Conservation (phyloP, 768 basidiomycete genomes). For the Termitomyces bulborhizus region DNA sequence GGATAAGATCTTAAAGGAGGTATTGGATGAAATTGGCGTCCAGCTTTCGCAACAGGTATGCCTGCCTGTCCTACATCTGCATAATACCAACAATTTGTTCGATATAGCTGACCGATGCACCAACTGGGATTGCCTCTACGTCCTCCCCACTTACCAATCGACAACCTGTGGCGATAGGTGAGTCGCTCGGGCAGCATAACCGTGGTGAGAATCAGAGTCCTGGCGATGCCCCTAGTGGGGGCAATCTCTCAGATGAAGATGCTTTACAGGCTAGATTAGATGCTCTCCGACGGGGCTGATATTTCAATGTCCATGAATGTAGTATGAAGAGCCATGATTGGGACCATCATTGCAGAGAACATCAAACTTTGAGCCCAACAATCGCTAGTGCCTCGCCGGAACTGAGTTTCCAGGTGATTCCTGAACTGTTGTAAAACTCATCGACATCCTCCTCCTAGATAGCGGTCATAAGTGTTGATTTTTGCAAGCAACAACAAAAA, state of each 20-base stretch:
- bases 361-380: slow-evolving; percentile 49
- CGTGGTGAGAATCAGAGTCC: slow-evolving; percentile 25
- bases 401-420: slow-evolving; percentile 82
- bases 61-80: not conserved
- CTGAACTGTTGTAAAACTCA: slow-evolving; percentile 91
- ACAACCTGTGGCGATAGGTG: slow-evolving; percentile 84
- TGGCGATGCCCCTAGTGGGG: slow-evolving; percentile 32
- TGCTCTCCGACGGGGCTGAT: slow-evolving; percentile 70
- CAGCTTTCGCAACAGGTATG: slow-evolving; percentile 77
- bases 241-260: slow-evolving; percentile 71
- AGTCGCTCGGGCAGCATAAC: slow-evolving; percentile 33
- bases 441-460: slow-evolving; percentile 87
- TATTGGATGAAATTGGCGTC: slow-evolving; percentile 96
- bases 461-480: not conserved
- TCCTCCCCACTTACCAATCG: slow-evolving; percentile 58
- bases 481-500: not conserved
- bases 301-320: slow-evolving; percentile 4
- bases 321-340: not conserved
- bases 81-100: slow-evolving; percentile 8
- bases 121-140: slow-evolving; percentile 59
- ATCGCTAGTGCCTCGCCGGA: slow-evolving; percentile 71
- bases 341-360: not conserved
- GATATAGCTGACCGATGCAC: slow-evolving; percentile 74
- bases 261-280: slow-evolving; percentile 91
- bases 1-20: slow-evolving; percentile 92